Conservation (phyloP, 148 eudicot species). For the Salicornia ramosissima region DNA sequence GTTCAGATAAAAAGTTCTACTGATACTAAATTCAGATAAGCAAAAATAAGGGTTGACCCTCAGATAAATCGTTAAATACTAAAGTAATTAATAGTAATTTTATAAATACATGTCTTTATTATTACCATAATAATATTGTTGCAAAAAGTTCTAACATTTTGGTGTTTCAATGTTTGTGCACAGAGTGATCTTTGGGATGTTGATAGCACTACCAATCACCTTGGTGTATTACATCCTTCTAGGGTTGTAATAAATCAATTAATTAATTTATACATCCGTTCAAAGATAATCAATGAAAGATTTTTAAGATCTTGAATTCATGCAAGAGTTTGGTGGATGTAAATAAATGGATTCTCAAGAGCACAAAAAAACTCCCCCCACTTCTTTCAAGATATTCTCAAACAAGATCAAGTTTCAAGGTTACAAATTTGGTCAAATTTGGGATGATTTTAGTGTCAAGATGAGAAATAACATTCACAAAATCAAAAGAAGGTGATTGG, state of each 20-base stretch:
- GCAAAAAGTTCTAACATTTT: background rate
- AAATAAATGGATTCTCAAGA: background rate
- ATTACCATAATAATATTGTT: background rate
- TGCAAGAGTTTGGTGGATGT: background rate
- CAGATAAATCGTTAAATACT: too few species aligned
- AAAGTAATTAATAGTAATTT: too few species aligned
- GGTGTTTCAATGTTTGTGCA: background rate
- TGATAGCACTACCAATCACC: constrained; percentile 86
- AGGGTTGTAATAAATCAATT: constrained; percentile 38
- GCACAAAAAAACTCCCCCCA: background rate
- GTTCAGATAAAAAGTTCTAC: too few species aligned
- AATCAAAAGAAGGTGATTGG: constrained; percentile 14
- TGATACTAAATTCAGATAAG: too few species aligned
- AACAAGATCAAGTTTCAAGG: constrained; percentile 12
- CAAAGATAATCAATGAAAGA: too few species aligned
- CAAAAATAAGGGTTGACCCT: too few species aligned
- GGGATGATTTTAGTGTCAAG: background rate
- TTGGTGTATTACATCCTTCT: constrained; percentile 81
- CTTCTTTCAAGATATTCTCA: constrained; percentile 1
- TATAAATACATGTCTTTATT: too few species aligned
- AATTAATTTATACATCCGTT: background rate
- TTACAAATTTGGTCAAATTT: constrained; percentile 1
- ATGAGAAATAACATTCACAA: background rate
- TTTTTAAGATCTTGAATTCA: background rate
- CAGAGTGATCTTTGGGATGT: constrained; percentile 96